phyloP scores from a whole-genome alignment of 495 filamentous ascomycete species.

The Aspergillus bridgeri region DNA sequence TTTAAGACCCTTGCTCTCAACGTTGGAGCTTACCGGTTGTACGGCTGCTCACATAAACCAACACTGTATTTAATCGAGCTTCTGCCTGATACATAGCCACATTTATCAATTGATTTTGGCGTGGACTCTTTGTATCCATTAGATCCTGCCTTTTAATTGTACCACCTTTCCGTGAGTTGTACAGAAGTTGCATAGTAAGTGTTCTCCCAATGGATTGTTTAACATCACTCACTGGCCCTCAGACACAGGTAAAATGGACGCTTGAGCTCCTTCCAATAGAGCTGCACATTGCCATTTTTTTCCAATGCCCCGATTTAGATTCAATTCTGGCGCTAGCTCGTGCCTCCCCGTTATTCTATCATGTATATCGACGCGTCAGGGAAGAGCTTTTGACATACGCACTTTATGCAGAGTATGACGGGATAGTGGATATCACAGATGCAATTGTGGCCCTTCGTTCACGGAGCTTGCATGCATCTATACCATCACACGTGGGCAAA shows the following conservation, averaged over 20 bases:
- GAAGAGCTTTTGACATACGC: neutral
- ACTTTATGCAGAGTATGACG: slow-evolving; percentile 6
- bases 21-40: too few relatives aligned
- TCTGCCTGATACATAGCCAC: too few relatives aligned
- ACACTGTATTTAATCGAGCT: too few relatives aligned
- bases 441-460: slow-evolving; percentile 17
- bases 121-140: too few relatives aligned
- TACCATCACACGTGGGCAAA: slow-evolving; percentile 5
- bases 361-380: slow-evolving; percentile 1
- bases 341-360: slow-evolving; percentile 1
- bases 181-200: too few relatives aligned
- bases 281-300: neutral
- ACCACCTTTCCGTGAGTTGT: too few relatives aligned
- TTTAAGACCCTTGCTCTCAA: too few relatives aligned
- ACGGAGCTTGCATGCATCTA: neutral
- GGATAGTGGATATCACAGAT: slow-evolving; percentile 6
- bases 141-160: too few relatives aligned
- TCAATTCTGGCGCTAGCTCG: neutral
- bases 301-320: neutral
- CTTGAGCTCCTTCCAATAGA: neutral
- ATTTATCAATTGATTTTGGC: too few relatives aligned
- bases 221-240: neutral
- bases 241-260: neutral
- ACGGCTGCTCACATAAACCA: too few relatives aligned
- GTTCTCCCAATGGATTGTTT: neutral